Evolutionary conservation across 108 stramenopile species (phyloP).

Genomic region (Fragilaria crotonensis): DNA sequence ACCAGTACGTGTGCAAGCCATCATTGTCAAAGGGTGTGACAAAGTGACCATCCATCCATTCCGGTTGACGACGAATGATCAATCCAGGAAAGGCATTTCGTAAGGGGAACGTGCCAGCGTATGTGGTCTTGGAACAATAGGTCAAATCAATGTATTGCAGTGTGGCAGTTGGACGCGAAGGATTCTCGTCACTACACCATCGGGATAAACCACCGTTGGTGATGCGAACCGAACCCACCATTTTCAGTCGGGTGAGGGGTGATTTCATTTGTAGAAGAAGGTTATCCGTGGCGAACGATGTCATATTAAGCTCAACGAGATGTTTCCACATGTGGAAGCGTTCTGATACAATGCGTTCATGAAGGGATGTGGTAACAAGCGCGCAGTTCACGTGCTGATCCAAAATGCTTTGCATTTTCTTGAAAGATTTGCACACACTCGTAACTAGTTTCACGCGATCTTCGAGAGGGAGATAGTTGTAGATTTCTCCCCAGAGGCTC

Average conservation of each 20-base stretch:
- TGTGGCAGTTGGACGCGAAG: background rate
- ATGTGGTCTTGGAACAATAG: constrained; percentile 19
- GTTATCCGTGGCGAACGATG: background rate
- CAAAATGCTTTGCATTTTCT: too few species aligned
- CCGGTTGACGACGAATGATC: constrained; percentile 26
- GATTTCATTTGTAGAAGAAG: background rate
- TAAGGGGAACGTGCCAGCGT: constrained; percentile 11
- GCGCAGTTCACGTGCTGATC: too few species aligned
- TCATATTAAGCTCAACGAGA: background rate
- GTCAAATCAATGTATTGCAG: constrained; percentile 20
- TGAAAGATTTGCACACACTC: too few species aligned
- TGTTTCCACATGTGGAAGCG: too few species aligned
- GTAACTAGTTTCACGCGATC: too few species aligned
- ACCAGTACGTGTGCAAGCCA: constrained; percentile 25
- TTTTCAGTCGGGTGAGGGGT: background rate
- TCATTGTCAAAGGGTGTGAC: constrained; percentile 18
- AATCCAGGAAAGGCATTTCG: constrained; percentile 7
- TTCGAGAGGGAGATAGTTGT: too few species aligned
- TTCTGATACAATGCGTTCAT: too few species aligned
- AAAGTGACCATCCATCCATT: constrained; percentile 32
- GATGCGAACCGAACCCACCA: background rate
- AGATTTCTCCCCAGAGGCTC: too few species aligned
- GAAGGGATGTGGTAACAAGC: too few species aligned
- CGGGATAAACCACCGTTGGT: background rate
- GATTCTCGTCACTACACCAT: background rate